Evolutionary conservation across 106 monocot genomes (phyloP), one percentile per base, ranked within the genome.

Genomic region (Allium fistulosum): DNA sequence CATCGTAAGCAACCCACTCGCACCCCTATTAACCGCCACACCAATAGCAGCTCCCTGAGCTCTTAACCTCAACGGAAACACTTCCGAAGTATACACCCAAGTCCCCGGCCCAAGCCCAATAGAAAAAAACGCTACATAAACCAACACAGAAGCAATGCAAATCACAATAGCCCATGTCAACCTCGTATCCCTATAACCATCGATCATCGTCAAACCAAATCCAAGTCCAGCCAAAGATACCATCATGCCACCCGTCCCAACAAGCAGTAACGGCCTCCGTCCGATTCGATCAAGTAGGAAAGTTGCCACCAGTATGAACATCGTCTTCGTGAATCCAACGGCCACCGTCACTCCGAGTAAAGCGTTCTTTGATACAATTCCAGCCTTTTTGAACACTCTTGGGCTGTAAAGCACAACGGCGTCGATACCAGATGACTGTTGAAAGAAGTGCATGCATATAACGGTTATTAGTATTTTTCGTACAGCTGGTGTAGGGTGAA

Each of bases 321-420:
- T 28, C 17, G 88, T 93, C 61, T 93, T 93, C 17, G 67, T 70
- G 79, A 88, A 83, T 0, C 88, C 93, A 49, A 93, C 88, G 22
- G 86, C 86, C 5, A 88, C 72, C 1, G 88, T 86, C 0, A 81
- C 77, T 3, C 79, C 79, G 77, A 93, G 67, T 10, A 77, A 69
- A 16, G 66, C 53, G 58, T 61, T 58, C 4, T 82, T 71, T 55
- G 62, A 67, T 13, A 60, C 49, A 15, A 92, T 62, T 9, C 87
- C 87, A 0, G 83, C 88, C 48, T 77, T 81, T 49, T 72, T 67
- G 75, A 88, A 89, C 4, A 93, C 67, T 17, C 80, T 48, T 0
- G 93, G 93, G 67, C 83, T 81, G 88, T 88, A 93, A 4, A 93
- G 75, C 7, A 93, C 93, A 9, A 93, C 85, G 7, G 88, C 83